Conservation (phyloP, 371 early-diverging fungal genomes). For the Mortierella sp. region DNA sequence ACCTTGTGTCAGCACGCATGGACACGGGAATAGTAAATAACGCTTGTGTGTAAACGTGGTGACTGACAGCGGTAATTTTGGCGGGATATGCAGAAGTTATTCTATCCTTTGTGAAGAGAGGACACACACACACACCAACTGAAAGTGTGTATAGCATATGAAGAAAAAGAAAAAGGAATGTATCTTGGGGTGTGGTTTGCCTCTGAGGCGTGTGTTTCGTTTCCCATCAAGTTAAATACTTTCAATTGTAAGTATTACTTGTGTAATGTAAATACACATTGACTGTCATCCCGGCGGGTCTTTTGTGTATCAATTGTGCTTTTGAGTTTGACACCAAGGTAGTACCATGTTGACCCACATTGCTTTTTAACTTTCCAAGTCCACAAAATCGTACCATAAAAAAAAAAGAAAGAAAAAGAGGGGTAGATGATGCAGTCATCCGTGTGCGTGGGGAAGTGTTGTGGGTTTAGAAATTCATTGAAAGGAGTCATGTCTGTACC, state of each 20-base stretch:
- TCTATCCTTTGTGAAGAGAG: no score
- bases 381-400: background rate
- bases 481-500: slow-evolving; percentile 62
- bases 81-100: no score
- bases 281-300: no score
- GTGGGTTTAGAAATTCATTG: background rate
- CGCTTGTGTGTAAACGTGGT: no score
- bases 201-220: background rate
- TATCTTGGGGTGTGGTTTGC: background rate
- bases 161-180: background rate
- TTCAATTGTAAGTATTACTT: background rate
- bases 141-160: no score
- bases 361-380: background rate
- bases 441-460: background rate
- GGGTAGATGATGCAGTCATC: background rate
- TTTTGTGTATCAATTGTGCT: no score
- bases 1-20: background rate
- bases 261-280: slow-evolving; percentile 15
- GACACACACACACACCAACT: no score
- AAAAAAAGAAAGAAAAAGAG: background rate
- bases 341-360: slow-evolving; percentile 6
- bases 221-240: slow-evolving; percentile 7
- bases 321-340: background rate
- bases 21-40: background rate
- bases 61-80: background rate